A percentile compares a stretch with the other conserved stretches of the same genome.
Conservation (phyloP, 2,329 filamentous ascomycete genomes). For the Alternaria conjuncta region DNA sequence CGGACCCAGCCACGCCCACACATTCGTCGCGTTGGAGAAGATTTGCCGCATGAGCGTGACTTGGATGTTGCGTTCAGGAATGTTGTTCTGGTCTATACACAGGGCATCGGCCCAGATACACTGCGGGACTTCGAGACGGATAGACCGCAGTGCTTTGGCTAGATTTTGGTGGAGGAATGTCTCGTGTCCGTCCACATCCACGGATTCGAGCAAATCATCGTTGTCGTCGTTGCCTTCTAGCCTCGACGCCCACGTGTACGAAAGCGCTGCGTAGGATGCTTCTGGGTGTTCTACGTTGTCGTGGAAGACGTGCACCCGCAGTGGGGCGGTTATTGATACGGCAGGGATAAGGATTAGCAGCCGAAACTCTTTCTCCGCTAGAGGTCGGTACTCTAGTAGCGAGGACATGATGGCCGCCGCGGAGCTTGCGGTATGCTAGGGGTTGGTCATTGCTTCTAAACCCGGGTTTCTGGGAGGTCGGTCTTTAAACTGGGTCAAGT, state of each 20-base stretch:
- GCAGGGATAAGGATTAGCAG: neutral
- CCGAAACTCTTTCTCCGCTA: neutral
- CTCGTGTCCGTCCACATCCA: neutral
- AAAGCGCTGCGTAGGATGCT: neutral
- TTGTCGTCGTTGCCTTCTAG: neutral
- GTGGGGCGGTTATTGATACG: neutral
- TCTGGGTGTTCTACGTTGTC: neutral
- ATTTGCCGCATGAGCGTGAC: neutral
- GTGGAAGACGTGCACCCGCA: neutral
- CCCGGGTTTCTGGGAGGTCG: neutral
- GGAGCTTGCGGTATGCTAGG: neutral
- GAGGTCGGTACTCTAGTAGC: neutral
- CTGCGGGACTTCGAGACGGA: neutral
- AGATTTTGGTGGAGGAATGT: neutral
- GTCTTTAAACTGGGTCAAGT: neutral
- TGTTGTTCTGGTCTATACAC: neutral
- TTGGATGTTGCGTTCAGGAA: neutral
- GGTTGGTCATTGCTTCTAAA: neutral
- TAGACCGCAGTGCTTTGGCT: neutral
- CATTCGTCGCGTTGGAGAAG: neutral
- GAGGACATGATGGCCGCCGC: neutral
- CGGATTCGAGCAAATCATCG: neutral
- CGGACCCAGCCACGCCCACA: neutral
- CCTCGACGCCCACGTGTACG: neutral
- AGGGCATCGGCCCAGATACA: neutral